Evolutionary conservation across 768 basidiomycete species (phyloP).

Genomic region (Lactarius indigo): DNA sequence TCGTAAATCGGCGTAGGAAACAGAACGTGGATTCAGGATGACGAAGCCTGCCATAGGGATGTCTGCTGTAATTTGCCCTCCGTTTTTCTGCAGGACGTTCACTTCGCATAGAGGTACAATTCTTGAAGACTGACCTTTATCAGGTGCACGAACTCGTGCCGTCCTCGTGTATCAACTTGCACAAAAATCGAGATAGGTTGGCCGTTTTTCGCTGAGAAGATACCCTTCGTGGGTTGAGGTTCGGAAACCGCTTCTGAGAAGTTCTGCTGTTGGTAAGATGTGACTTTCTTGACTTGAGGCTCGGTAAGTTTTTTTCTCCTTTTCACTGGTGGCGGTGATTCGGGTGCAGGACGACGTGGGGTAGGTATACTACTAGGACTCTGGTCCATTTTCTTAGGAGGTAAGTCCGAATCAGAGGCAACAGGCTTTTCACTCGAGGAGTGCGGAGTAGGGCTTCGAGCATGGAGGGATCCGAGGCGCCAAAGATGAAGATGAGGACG

Average conservation of each 20-base stretch:
- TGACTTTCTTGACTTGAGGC: constrained; percentile 1
- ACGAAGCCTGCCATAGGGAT: constrained; percentile 58
- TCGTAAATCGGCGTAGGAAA: constrained; percentile 48
- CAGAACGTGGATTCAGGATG: constrained; percentile 51
- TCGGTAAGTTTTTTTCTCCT: constrained; percentile 9
- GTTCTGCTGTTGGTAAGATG: not conserved
- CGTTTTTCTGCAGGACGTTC: constrained; percentile 50
- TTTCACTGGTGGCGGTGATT: constrained; percentile 5
- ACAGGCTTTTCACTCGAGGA: not conserved
- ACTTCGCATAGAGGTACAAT: not conserved
- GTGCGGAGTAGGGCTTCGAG: not conserved
- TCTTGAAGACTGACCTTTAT: constrained; percentile 44
- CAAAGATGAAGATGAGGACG: not conserved
- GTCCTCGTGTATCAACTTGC: constrained; percentile 60
- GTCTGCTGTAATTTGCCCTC: constrained; percentile 54
- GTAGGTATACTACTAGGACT: not conserved
- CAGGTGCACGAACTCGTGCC: constrained; percentile 44
- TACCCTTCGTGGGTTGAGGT: constrained; percentile 26
- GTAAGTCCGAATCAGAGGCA: not conserved
- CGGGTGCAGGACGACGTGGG: not conserved
- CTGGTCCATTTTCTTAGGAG: not conserved
- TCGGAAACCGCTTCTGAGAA: not conserved
- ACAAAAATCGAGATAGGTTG: constrained; percentile 46
- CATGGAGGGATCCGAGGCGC: constrained; percentile 2
- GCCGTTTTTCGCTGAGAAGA: constrained; percentile 47